phyloP scores from a whole-genome alignment of 768 basidiomycete species.

The Candolleomyces eurysporus region DNA sequence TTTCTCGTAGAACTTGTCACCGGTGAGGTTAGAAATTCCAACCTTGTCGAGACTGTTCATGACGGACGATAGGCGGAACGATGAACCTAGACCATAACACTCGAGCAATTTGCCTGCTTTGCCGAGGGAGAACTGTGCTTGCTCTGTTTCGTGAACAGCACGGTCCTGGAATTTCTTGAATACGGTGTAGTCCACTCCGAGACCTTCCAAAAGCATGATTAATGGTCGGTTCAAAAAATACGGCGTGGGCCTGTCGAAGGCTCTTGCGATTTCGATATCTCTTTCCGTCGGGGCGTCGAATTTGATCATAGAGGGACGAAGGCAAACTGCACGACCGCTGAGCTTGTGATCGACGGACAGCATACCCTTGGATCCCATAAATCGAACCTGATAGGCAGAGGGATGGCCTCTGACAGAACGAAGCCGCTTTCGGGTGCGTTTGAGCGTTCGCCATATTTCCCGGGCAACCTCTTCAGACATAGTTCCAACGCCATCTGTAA shows the following conservation, averaged over 20 bases:
- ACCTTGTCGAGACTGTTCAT: conserved; percentile 50
- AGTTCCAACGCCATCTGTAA: conserved; percentile 73
- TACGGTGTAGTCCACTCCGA: conserved; percentile 53
- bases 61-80: conserved; percentile 55
- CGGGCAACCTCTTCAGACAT: conserved; percentile 54
- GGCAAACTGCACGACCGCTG: conserved; percentile 44
- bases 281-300: conserved; percentile 49
- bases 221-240: conserved; percentile 64
- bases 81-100: conserved; percentile 52
- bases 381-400: conserved; percentile 58
- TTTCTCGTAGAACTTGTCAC: conserved; percentile 48
- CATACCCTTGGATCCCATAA: conserved; percentile 67
- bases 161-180: conserved; percentile 54
- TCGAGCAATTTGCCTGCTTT: conserved; percentile 52
- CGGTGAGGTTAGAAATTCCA: conserved; percentile 31
- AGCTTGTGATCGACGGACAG: conserved; percentile 55
- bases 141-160: conserved; percentile 48
- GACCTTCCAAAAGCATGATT: conserved; percentile 62
- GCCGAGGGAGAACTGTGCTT: conserved; percentile 39
- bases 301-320: conserved; percentile 68
- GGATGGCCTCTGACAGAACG: conserved; percentile 35
- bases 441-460: conserved; percentile 45
- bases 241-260: conserved; percentile 57
- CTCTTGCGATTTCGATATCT: conserved; percentile 61
- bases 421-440: conserved; percentile 32